These are phyloP conservation scores for Noccaea caerulescens DNA, from an alignment of 345 rosid genomes.

Conservation along the genomic window DNA sequence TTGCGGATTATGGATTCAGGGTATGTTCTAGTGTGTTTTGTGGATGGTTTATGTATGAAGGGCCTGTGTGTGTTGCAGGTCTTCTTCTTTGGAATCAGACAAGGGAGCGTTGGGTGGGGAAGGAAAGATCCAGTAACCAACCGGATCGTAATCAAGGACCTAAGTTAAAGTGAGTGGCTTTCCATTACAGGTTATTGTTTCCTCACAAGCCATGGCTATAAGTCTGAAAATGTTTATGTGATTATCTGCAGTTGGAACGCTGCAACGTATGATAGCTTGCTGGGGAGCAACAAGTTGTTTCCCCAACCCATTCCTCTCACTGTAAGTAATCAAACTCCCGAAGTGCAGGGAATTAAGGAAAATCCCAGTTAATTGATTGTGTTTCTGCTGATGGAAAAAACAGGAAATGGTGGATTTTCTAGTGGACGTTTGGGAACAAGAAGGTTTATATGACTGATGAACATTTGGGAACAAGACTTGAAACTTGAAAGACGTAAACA, in stretches of 20 bases:
- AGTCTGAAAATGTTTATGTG: not conserved
- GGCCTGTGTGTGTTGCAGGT: constrained; percentile 49
- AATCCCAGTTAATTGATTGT: not conserved
- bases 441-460: constrained; percentile 77
- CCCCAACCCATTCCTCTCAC: constrained; percentile 76
- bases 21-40: not conserved
- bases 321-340: constrained; percentile 46
- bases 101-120: constrained; percentile 76
- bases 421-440: constrained; percentile 91
- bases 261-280: constrained; percentile 68
- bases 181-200: not conserved
- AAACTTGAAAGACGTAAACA: not conserved
- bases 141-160: constrained; percentile 53
- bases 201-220: constrained; percentile 4
- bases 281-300: constrained; percentile 84
- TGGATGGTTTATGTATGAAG: constrained; percentile 15
- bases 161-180: constrained; percentile 61
- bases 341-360: not conserved
- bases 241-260: constrained; percentile 74
- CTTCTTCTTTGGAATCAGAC: constrained; percentile 86
- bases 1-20: not conserved
- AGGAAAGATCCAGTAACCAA: constrained; percentile 49
- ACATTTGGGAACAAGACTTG: constrained; percentile 10
- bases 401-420: constrained; percentile 98
- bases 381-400: constrained; percentile 16